A percentile compares a stretch with the other conserved stretches of the same genome.
Evolutionary conservation across 1,284 basidiomycete genomes (phyloP).

Genomic region (Phlebopus sp.): DNA sequence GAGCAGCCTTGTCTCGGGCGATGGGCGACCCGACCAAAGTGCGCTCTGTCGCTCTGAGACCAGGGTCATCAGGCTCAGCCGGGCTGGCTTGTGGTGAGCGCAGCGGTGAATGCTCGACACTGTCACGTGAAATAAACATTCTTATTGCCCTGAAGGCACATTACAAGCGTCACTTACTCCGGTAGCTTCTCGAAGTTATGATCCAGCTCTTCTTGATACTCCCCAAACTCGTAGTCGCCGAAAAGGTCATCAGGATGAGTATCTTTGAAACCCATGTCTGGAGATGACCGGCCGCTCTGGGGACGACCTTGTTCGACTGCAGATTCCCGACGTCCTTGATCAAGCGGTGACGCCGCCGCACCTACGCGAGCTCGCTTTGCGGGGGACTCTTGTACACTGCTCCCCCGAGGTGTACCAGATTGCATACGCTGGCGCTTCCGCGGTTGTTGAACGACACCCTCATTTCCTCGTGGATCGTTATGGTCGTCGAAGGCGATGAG

Average conservation of each 20-base stretch:
- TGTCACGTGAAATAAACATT: background rate
- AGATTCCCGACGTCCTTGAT: background rate
- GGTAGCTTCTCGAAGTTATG: background rate
- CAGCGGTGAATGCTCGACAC: conserved; percentile 3
- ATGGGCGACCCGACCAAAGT: conserved; percentile 25
- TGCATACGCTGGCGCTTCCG: conserved; percentile 16
- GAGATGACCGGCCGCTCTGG: background rate
- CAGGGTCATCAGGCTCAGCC: conserved; percentile 2
- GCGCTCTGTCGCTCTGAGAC: conserved; percentile 19
- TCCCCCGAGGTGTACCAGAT: conserved; percentile 5
- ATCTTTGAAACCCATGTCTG: background rate
- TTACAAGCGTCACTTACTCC: conserved; percentile 13
- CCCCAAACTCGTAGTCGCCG: conserved; percentile 14
- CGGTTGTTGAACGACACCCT: background rate
- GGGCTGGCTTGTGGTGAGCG: conserved; percentile 1
- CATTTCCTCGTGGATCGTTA: background rate
- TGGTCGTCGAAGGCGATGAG: conserved; percentile 3
- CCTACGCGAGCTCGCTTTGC: conserved; percentile 18
- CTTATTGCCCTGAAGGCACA: background rate
- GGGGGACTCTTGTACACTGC: background rate
- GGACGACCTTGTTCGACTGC: background rate
- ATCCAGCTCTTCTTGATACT: background rate
- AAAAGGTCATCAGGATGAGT: conserved; percentile 21
- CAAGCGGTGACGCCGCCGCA: background rate
- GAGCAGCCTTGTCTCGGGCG: conserved; percentile 1